Base-by-base conservation (phyloP, 768 basidiomycete species). In the Infundibulicybe gibba region DNA sequence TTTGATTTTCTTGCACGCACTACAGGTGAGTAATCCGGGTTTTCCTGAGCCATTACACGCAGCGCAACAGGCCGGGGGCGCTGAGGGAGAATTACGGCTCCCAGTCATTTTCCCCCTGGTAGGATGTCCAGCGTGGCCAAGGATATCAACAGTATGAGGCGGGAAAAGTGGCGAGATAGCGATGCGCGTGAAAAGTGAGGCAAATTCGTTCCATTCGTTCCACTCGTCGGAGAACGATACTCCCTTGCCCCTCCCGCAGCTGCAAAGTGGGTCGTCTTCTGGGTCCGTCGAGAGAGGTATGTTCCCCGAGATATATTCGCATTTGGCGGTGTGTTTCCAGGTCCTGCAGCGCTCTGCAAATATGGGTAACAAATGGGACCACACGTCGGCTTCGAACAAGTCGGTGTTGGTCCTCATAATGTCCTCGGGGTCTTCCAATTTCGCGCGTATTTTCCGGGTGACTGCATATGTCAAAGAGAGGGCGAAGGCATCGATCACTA, bases 81-180 rank as follows among this genome's bases (percentile, higher is more conserved):
- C 34, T 35, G 44, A 16, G 20, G n/a, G 21, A 19, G 44, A 14
- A 30, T n/a, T 1, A 16, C 17, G 32, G 16, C 44, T 35, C 12
- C 34, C 32, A 16, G 35, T 17, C 19, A 34, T 15, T 17, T 32
- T 15, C 8, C n/a, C n/a, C 4, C 37, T 42, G 1, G 38, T 42
- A n/a, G 49, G 14, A 17, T 12, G n/a, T n/a, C 48, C 25, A 3
- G 52, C 38, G 3, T 49, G 38, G 6, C 46, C 48, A 16, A 51
- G 48, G 17, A 47, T 59, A 25, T 75, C 54, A 12, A 56, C 56
- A 50, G 80, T 76, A 51, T 79, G 45, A 54, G 74, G 79, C 5
- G 75, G 67, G 43, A 82, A 83, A 10, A 84, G 59, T 0, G 79
- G 82, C 1, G 72, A 65, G 33, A 85, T 60, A 0, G 77, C 83